A percentile compares a stretch with the other conserved stretches of the same genome.
These are phyloP conservation scores for Vachellia pachyceras DNA, from an alignment of 306 rosid species.

Conservation along the genomic window DNA sequence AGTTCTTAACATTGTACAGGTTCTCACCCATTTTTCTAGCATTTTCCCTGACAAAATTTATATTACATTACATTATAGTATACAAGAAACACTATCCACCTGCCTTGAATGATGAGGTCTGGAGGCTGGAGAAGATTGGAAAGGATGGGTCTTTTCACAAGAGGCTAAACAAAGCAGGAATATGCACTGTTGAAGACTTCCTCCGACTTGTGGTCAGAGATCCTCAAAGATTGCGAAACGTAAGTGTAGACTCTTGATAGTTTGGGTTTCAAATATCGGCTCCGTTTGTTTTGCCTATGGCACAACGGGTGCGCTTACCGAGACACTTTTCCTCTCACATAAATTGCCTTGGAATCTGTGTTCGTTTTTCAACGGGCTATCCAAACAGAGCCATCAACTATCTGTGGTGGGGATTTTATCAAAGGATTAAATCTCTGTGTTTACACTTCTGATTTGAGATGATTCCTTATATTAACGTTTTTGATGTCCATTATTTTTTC, in stretches of 20 bases:
- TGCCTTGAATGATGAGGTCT: slow-evolving; percentile 70
- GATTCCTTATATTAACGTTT: slow-evolving; percentile 13
- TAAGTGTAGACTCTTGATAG: slow-evolving; percentile 41
- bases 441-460: slow-evolving; percentile 18
- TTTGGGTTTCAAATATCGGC: neutral
- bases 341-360: too few relatives aligned
- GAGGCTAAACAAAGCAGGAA: slow-evolving; percentile 74
- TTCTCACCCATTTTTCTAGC: slow-evolving; percentile 5
- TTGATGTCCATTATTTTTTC: slow-evolving; percentile 34
- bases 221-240: slow-evolving; percentile 75
- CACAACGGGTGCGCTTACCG: too few relatives aligned
- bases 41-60: slow-evolving; percentile 24
- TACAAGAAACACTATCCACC: slow-evolving; percentile 95
- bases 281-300: too few relatives aligned
- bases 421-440: slow-evolving; percentile 23
- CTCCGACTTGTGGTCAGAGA: slow-evolving; percentile 78
- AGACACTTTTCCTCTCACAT: too few relatives aligned
- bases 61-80: slow-evolving; percentile 54
- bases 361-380: too few relatives aligned
- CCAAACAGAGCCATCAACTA: too few relatives aligned
- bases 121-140: slow-evolving; percentile 95
- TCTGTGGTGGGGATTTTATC: slow-evolving; percentile 22
- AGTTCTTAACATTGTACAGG: slow-evolving; percentile 39
- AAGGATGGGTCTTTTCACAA: slow-evolving; percentile 94
- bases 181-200: slow-evolving; percentile 76